Evolutionary conservation across 176 grass and related monocot species (phyloP), one percentile per base, ranked within the genome.

Genomic region (Juncus effusus): DNA sequence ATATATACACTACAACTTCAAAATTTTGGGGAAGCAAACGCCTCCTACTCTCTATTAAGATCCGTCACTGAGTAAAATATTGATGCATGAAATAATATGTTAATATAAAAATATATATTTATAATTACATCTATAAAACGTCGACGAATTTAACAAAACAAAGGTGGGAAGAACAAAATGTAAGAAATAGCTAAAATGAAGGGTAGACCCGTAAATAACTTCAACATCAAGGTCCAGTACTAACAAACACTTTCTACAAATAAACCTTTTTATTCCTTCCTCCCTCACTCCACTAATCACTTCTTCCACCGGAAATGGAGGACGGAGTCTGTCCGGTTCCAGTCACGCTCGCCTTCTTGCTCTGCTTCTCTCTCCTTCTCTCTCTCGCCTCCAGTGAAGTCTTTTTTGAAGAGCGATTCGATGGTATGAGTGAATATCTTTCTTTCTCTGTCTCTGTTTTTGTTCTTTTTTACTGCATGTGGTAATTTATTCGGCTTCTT

Each of bases 321-420:
- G 40, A 13, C 10, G 42, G 62, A 56, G 66, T 55, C 51, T 10
- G 35, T 42, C 2, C 47, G 16, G 13, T 65, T 9, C 38, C 15
- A 61, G 60, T 10, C 65, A 58, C 77, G 47, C 14, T 11, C 42
- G 62, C 51, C 6, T 13, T 45, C n/a, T 12, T 82, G 10, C 67
- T 64, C 0, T 62, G 9, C 12, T 36, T 53, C 74, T 89, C 35
- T 45, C 52, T 82, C 28, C 64, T 90, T 15, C 19, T 90, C 4
- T 90, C 88, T 9, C 42, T 84, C 67, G 80, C 83, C 3, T 82
- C 81, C 40, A 64, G 69, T 3, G 95, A 99, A 72, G 70, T 94
- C 75, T 42, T 99, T 75, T 99, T 99, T 69, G 95, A 99, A 77
- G 95, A 99, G 81, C 89, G 95, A 44, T 99, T 99, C 73, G 89